Conservation (phyloP, 78 protist species). For the Bigelowiella natans region DNA sequence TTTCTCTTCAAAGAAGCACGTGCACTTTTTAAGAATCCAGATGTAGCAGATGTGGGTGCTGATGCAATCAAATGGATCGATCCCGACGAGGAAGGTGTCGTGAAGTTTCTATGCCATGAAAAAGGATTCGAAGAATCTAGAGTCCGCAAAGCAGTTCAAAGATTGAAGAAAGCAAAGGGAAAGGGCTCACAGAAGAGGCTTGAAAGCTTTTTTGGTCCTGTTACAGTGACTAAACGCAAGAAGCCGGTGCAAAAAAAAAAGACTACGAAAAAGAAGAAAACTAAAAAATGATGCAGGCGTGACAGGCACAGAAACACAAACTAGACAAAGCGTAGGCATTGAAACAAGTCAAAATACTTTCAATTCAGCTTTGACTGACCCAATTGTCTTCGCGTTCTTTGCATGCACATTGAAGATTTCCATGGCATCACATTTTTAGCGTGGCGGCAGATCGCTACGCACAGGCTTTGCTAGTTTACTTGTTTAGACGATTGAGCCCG, state of each 20-base stretch:
- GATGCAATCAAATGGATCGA: conserved; percentile 43
- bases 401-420: too few species aligned
- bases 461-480: too few species aligned
- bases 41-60: not conserved
- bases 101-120: conserved; percentile 56
- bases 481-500: too few species aligned
- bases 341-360: too few species aligned
- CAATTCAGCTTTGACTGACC: too few species aligned
- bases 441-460: too few species aligned
- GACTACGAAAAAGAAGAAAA: not conserved
- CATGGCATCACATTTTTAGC: too few species aligned
- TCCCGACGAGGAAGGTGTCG: conserved; percentile 69
- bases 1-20: not conserved
- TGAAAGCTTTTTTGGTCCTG: conserved; percentile 10
- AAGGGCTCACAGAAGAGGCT: not conserved
- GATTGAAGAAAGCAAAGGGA: not conserved
- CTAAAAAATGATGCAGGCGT: not conserved
- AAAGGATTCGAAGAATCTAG: conserved; percentile 59
- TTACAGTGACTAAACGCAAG: conserved; percentile 8
- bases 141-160: not conserved
- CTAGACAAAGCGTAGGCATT: too few species aligned
- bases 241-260: not conserved
- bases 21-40: not conserved
- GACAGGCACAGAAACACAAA: too few species aligned
- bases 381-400: too few species aligned